Evolutionary conservation across 2,329 filamentous ascomycete species (phyloP), one percentile per base, ranked within the genome.

Genomic region (Aspergillus pseudoterreus): DNA sequence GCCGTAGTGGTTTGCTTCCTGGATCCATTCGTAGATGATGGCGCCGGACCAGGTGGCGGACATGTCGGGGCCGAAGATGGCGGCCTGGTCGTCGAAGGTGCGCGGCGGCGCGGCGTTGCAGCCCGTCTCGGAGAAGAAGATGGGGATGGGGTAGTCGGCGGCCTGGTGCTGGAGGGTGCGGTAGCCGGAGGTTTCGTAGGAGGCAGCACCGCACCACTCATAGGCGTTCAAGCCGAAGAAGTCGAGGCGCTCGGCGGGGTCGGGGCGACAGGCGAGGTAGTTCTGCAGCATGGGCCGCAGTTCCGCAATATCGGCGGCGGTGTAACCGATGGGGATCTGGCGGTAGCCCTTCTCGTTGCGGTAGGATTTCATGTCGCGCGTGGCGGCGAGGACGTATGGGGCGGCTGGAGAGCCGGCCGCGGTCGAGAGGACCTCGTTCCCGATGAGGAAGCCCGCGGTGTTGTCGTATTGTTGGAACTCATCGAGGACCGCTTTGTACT

Each of bases 21-120:
- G 75, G 56, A 95, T 90, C 90, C 90, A 95, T 68, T 95, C 90
- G 71, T 95, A 95, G 58, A 95, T 79, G 56, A 95, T 91, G 48
- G 88, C 80, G 49, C 90, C 90, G 47, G 87, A 91, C 79, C 82
- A 86, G 24, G 77, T 80, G 51, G 78, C 76, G 5, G 80, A 73
- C 90, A 95, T 95, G 2, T 88, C 72, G 0, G 78, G 60, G 41
- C 88, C 86, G 62, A 94, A 87, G 60, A 95, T 89, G 45, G 88
- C 84, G 38, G 81, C 78, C 70, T 94, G 88, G 65, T 95, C 75
- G n/a, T 66, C 61, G 52, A 77, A 77, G 6, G 68, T 71, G 32
- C 75, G 71, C 11, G 75, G 75, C 8, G 64, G 66, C 10, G 65
- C 63, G 9, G 67, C 69, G 66, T 88, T 92, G 79, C 90, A 95